phyloP scores from a whole-genome alignment of 805 yeast genomes.

The Naumovozyma baii region DNA sequence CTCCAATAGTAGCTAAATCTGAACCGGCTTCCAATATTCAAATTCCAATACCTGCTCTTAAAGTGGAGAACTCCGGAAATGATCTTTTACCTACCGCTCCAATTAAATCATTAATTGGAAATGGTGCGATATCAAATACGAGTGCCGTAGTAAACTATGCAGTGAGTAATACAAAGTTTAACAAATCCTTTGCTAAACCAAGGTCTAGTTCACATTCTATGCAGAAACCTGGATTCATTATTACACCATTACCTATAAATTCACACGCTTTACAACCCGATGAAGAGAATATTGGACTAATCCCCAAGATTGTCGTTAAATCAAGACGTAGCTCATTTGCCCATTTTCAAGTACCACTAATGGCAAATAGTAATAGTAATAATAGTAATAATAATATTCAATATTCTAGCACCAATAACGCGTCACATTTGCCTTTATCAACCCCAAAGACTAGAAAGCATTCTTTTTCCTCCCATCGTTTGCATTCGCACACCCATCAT shows the following conservation, averaged over 20 bases:
- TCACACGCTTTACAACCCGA: constrained; percentile 4
- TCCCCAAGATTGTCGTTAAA: constrained; percentile 29
- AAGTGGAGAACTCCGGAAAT: neutral
- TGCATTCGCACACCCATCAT: neutral
- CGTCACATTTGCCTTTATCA: constrained; percentile 5
- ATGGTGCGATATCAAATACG: neutral
- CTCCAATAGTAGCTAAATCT: neutral
- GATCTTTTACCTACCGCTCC: neutral
- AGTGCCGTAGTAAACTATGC: neutral
- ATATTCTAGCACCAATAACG: neutral
- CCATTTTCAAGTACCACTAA: constrained; percentile 1
- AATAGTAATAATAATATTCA: neutral
- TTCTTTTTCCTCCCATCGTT: constrained; percentile 15
- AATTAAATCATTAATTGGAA: neutral
- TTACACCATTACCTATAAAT: neutral
- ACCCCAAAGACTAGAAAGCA: constrained; percentile 25
- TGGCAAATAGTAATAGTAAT: neutral
- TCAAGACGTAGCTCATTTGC: constrained; percentile 28
- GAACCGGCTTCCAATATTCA: too few relatives aligned
- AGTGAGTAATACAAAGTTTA: neutral
- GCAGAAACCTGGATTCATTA: constrained; percentile 9
- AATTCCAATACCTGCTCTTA: neutral
- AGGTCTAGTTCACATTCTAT: constrained; percentile 26
- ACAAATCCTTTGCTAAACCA: constrained; percentile 16
- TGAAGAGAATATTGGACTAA: constrained; percentile 28